Conservation (phyloP, 1,139 yeast genomes). For the Nematodospora anomalae region DNA sequence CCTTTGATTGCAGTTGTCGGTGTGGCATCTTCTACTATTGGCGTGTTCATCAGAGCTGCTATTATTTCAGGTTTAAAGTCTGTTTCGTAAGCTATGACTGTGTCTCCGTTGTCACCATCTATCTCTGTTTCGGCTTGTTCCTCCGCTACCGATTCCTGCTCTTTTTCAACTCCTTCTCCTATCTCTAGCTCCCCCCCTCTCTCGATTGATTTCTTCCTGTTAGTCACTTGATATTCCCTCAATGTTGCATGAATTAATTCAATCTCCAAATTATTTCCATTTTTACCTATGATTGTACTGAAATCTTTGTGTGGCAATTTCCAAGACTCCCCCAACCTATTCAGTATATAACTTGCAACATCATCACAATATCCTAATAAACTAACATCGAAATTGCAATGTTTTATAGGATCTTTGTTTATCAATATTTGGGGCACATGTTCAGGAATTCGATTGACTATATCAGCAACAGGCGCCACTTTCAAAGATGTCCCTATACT, state of each 20-base stretch:
- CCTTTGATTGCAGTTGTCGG: constrained; percentile 2
- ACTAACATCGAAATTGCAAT: constrained; percentile 78
- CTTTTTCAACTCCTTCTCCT: neutral
- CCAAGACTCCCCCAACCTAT: constrained; percentile 58
- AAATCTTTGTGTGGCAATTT: constrained; percentile 53
- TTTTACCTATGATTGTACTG: constrained; percentile 19
- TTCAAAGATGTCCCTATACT: constrained; percentile 93
- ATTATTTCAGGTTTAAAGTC: constrained; percentile 2
- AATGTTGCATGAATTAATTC: constrained; percentile 23
- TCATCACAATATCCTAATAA: constrained; percentile 88
- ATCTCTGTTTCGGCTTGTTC: constrained; percentile 1
- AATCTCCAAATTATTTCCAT: constrained; percentile 22
- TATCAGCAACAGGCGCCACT: constrained; percentile 95
- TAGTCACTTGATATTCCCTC: constrained; percentile 23
- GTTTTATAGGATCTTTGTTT: constrained; percentile 76
- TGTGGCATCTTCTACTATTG: constrained; percentile 2
- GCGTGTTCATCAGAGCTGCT: constrained; percentile 2
- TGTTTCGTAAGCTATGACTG: neutral
- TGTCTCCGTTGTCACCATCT: neutral
- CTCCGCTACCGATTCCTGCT: neutral
- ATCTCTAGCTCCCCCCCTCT: neutral
- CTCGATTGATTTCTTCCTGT: constrained; percentile 10
- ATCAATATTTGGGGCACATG: constrained; percentile 81
- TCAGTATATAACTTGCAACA: constrained; percentile 66
- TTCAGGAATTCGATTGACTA: constrained; percentile 71